A percentile compares a stretch with the other conserved stretches of the same genome.
phyloP scores from a whole-genome alignment of 1,139 yeast genomes.

The Zygosaccharomyces sapae region DNA sequence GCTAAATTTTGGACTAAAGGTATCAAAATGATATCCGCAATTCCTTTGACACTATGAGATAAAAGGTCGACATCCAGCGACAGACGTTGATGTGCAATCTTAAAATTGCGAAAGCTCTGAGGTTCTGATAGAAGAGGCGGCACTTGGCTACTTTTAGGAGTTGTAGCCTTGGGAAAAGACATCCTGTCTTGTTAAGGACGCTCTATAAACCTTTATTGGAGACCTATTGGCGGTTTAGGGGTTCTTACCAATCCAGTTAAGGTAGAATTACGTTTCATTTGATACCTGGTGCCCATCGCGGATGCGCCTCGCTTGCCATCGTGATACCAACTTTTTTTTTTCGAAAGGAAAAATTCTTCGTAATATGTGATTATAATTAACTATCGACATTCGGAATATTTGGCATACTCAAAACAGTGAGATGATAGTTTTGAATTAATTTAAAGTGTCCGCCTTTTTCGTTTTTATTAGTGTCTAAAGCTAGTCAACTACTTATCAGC shows the following conservation, averaged over 20 bases:
- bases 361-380: neutral
- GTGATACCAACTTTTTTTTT: constrained; percentile 2
- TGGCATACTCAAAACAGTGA: neutral
- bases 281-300: neutral
- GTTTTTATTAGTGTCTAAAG: too few species aligned
- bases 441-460: too few species aligned
- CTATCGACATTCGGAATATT: neutral
- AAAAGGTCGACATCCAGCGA: constrained; percentile 63
- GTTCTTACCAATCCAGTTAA: neutral
- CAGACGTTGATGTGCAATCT: constrained; percentile 66
- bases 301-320: neutral
- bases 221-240: neutral
- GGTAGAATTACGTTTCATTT: neutral
- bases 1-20: constrained; percentile 63
- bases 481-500: too few species aligned
- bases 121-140: constrained; percentile 14
- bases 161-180: constrained; percentile 19
- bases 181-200: constrained; percentile 6
- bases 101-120: constrained; percentile 37
- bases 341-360: neutral
- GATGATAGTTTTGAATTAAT: too few species aligned
- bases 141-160: constrained; percentile 16
- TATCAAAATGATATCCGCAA: constrained; percentile 74
- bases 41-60: constrained; percentile 54
- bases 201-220: neutral